A percentile compares a stretch with the other conserved stretches of the same genome.
Conservation (phyloP, 208 protist genomes). For the Leptomonas pyrrhocoris region DNA sequence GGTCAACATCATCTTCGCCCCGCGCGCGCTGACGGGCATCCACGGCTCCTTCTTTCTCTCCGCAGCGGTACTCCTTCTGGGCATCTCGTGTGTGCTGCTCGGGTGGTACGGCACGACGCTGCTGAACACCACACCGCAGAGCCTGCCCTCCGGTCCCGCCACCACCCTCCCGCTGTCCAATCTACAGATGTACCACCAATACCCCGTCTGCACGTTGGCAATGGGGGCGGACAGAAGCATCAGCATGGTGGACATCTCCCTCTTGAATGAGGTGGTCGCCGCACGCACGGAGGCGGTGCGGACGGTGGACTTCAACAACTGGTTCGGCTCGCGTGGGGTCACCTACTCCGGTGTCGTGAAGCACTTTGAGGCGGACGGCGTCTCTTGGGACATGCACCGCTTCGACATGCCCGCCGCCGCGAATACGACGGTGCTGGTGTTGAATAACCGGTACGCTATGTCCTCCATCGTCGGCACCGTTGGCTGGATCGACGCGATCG, state of each 20-base stretch:
- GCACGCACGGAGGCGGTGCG: slow-evolving; percentile 24
- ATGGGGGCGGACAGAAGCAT: slow-evolving; percentile 39
- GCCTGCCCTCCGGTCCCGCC: slow-evolving; percentile 32
- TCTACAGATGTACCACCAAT: slow-evolving; percentile 63
- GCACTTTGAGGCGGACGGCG: slow-evolving; percentile 27
- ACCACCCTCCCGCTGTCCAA: slow-evolving; percentile 5
- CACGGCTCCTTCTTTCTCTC: slow-evolving; percentile 51
- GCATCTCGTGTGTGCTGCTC: slow-evolving; percentile 55
- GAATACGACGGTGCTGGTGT: slow-evolving; percentile 52
- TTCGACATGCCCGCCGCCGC: slow-evolving; percentile 37
- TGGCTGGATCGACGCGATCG: slow-evolving; percentile 68
- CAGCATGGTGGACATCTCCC: slow-evolving; percentile 53
- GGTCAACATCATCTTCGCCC: slow-evolving; percentile 49
- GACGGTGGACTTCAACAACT: slow-evolving; percentile 51
- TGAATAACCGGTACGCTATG: slow-evolving; percentile 52
- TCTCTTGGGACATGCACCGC: slow-evolving; percentile 46
- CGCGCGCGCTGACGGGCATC: slow-evolving; percentile 47
- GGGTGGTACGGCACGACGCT: slow-evolving; percentile 68
- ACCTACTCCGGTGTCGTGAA: slow-evolving; percentile 42
- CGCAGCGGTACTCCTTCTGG: slow-evolving; percentile 42
- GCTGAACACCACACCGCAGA: slow-evolving; percentile 39
- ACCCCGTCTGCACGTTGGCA: slow-evolving; percentile 64
- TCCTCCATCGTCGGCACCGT: slow-evolving; percentile 61
- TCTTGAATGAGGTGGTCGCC: slow-evolving; percentile 59
- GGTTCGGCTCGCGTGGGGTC: slow-evolving; percentile 54